phyloP scores from a whole-genome alignment of 768 basidiomycete genomes.

The Auriculariales sp. region DNA sequence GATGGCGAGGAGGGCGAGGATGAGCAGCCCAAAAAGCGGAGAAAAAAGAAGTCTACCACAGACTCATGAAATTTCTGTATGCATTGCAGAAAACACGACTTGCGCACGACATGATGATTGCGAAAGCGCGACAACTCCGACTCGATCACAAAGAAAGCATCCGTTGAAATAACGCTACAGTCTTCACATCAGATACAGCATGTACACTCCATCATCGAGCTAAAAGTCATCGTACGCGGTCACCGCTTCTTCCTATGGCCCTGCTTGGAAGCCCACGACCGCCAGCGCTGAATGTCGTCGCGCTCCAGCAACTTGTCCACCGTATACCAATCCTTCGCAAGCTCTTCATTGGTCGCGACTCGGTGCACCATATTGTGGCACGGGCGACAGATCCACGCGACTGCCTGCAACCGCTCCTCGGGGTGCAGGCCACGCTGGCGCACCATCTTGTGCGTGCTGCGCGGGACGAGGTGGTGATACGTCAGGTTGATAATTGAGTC shows the following conservation, averaged over 20 bases:
- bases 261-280: slow-evolving; percentile 37
- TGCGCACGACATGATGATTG: too few relatives aligned
- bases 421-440: slow-evolving; percentile 44
- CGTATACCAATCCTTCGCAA: slow-evolving; percentile 35
- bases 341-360: slow-evolving; percentile 33
- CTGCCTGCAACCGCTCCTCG: slow-evolving; percentile 35
- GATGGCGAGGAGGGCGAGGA: slow-evolving; percentile 8
- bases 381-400: slow-evolving; percentile 54
- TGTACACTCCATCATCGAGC: too few relatives aligned
- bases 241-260: too few relatives aligned
- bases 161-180: too few relatives aligned
- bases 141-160: too few relatives aligned
- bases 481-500: slow-evolving; percentile 37
- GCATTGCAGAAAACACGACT: too few relatives aligned
- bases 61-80: too few relatives aligned
- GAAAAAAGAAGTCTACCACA: slow-evolving; percentile 11
- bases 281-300: slow-evolving; percentile 44
- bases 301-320: slow-evolving; percentile 32
- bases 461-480: slow-evolving; percentile 47
- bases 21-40: slow-evolving; percentile 10
- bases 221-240: too few relatives aligned
- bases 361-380: slow-evolving; percentile 39
- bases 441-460: slow-evolving; percentile 37
- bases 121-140: too few relatives aligned
- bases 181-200: too few relatives aligned